Conservation (phyloP, 768 basidiomycete genomes). For the Pleurotus ostreatus region DNA sequence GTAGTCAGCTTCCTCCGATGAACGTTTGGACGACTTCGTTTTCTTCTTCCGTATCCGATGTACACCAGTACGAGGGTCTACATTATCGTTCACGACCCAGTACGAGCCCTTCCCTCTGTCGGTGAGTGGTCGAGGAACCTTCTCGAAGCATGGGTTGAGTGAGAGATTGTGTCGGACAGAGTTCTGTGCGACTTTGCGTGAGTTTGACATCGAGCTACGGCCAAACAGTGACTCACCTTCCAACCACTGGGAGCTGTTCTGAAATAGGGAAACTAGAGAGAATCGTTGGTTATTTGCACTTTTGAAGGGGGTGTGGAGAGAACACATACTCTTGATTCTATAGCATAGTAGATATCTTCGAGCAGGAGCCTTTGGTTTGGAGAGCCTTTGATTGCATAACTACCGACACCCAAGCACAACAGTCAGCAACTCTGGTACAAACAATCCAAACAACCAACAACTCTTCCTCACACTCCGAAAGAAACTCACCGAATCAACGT, state of each 20-base stretch:
- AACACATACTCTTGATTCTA: constrained; percentile 79
- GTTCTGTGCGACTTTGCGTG: constrained; percentile 47
- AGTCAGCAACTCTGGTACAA: constrained; percentile 9
- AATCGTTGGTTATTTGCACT: constrained; percentile 13
- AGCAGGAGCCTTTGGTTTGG: constrained; percentile 81
- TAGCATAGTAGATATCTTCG: constrained; percentile 91
- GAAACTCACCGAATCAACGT: constrained; percentile 78
- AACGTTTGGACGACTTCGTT: constrained; percentile 50
- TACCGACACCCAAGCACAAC: constrained; percentile 24
- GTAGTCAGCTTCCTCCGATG: constrained; percentile 63
- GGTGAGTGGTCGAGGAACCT: constrained; percentile 86
- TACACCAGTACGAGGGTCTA: constrained; percentile 85
- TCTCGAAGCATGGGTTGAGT: constrained; percentile 87
- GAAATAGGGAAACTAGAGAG: constrained; percentile 79
- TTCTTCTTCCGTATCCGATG: constrained; percentile 89
- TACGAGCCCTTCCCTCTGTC: constrained; percentile 90
- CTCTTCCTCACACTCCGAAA: constrained; percentile 13
- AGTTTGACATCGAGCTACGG: constrained; percentile 36
- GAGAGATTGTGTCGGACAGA: constrained; percentile 90
- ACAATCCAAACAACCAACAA: constrained; percentile 12
- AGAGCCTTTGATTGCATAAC: constrained; percentile 89
- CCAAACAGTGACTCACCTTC: constrained; percentile 59
- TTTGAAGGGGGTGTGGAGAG: neutral
- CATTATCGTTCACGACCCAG: constrained; percentile 89
- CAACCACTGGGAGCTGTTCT: constrained; percentile 84